Percentiles rank a stretch among this genome's conserved stretches.
Evolutionary conservation across 768 basidiomycete genomes (phyloP).

Genomic region (Suillus brevipes): DNA sequence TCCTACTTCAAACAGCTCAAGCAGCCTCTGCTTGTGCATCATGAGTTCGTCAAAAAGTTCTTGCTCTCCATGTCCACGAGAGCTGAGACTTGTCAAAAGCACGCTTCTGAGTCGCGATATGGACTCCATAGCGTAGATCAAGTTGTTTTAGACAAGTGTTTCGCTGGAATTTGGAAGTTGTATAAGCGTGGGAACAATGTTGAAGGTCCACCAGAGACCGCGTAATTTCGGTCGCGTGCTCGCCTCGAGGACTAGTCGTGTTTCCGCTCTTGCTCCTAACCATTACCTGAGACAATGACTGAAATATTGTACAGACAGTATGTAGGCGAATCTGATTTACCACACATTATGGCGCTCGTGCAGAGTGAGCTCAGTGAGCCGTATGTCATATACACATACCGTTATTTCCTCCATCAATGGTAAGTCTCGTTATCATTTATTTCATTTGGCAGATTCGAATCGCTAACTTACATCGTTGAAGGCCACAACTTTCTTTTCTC

Average conservation of each 20-base stretch:
- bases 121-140: conserved; percentile 49
- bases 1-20: conserved; percentile 66
- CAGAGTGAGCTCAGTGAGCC: conserved; percentile 94
- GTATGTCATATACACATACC: conserved; percentile 94
- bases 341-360: conserved; percentile 82
- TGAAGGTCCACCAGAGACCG: conserved; percentile 10
- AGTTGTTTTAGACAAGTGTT: not conserved
- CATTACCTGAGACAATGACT: conserved; percentile 19
- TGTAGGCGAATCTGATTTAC: conserved; percentile 73
- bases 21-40: conserved; percentile 61
- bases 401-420: conserved; percentile 97
- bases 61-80: conserved; percentile 59
- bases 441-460: conserved; percentile 7
- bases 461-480: conserved; percentile 26
- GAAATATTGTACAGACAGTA: conserved; percentile 71
- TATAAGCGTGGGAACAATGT: conserved; percentile 8
- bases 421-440: conserved; percentile 40
- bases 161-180: not conserved
- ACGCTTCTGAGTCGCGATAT: conserved; percentile 56
- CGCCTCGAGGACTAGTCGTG: conserved; percentile 5
- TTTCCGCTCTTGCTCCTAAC: conserved; percentile 10
- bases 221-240: conserved; percentile 2
- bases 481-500: conserved; percentile 89
- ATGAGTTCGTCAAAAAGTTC: conserved; percentile 76
- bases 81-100: conserved; percentile 48